These are phyloP conservation scores for Sarocladium brachiariae DNA, from an alignment of 2,329 filamentous ascomycete species.

Conservation along the genomic window DNA sequence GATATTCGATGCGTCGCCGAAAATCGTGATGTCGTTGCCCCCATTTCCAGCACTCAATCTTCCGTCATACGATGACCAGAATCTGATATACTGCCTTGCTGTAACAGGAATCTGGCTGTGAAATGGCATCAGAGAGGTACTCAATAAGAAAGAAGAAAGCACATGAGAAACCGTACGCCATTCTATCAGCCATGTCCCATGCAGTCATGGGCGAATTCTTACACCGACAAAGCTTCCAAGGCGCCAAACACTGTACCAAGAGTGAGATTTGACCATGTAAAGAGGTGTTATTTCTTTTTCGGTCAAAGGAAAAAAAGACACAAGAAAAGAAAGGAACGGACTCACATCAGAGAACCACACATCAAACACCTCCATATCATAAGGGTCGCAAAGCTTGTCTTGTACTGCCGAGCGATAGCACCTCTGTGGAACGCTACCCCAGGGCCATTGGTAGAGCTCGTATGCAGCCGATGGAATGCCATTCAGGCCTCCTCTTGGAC, in stretches of 20 bases:
- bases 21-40: conserved; percentile 3
- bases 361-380: conserved; percentile 6
- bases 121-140: not conserved
- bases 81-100: not conserved
- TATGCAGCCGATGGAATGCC: not conserved
- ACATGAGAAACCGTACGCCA: not conserved
- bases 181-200: not conserved
- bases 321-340: too few species aligned
- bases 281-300: too few species aligned
- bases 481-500: not conserved
- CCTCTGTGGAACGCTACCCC: not conserved
- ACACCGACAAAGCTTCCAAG: conserved; percentile 3
- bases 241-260: not conserved
- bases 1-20: conserved; percentile 1
- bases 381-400: conserved; percentile 1
- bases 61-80: conserved; percentile 2
- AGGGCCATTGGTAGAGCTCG: conserved; percentile 2
- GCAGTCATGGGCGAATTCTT: conserved; percentile 4
- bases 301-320: too few species aligned
- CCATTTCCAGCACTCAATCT: conserved; percentile 1
- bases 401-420: not conserved
- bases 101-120: not conserved
- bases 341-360: conserved; percentile 7
- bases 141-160: not conserved
- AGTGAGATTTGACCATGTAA: too few species aligned